Conservation (phyloP, 192 early-diverging fungal genomes). For the Podila minutissima region DNA sequence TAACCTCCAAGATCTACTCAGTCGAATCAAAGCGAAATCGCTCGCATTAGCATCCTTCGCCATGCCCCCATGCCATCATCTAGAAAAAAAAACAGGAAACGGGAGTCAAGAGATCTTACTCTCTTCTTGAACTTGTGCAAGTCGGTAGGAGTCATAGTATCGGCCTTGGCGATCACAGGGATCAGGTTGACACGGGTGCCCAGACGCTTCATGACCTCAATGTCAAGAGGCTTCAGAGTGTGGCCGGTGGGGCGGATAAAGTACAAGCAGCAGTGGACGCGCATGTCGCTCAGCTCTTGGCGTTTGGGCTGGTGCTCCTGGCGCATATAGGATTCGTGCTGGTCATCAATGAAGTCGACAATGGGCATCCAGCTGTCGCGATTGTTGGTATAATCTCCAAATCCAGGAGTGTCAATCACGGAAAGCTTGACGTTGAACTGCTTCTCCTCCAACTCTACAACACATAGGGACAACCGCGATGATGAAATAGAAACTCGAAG, state of each 20-base stretch:
- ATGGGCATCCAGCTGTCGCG: conserved; percentile 98
- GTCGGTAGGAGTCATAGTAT: conserved; percentile 93
- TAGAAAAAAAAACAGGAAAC: not conserved
- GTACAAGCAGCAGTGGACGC: conserved; percentile 98
- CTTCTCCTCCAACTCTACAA: conserved; percentile 93
- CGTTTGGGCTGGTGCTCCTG: conserved; percentile 90
- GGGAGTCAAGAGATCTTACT: conserved; percentile 54
- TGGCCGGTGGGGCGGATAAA: conserved; percentile 99
- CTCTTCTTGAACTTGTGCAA: conserved; percentile 95
- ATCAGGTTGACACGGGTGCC: conserved; percentile 97
- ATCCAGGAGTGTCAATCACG: conserved; percentile 92
- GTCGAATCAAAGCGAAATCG: too few relatives aligned
- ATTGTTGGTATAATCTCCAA: conserved; percentile 93
- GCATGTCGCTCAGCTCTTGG: conserved; percentile 90
- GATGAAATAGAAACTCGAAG: too few relatives aligned
- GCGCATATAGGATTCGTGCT: conserved; percentile 94
- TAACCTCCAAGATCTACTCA: conserved; percentile 85
- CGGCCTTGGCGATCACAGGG: conserved; percentile 98
- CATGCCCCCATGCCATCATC: not conserved
- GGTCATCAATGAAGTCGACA: conserved; percentile 98
- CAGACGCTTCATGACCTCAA: conserved; percentile 98
- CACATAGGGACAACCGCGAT: too few relatives aligned
- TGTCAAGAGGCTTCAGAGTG: conserved; percentile 92
- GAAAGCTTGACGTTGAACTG: conserved; percentile 97
- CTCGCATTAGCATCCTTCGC: not conserved